Evolutionary conservation across 2,329 filamentous ascomycete genomes (phyloP).

Genomic region (Pseudogymnoascus sp.): DNA sequence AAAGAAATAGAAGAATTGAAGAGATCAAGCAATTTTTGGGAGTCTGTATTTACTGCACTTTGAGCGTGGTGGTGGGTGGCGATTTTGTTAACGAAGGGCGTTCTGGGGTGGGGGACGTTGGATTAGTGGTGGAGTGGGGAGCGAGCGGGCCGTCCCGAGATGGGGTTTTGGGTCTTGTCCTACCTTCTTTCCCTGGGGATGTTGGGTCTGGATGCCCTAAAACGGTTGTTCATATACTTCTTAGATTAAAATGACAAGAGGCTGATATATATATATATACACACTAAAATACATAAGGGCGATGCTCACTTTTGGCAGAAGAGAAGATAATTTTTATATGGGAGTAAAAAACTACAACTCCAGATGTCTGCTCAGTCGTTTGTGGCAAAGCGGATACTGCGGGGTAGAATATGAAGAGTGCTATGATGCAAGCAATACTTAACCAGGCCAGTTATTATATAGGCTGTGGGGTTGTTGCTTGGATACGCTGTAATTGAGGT

Average conservation of each 20-base stretch:
- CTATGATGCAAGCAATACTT: not conserved
- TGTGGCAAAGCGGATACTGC: not conserved
- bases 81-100: not conserved
- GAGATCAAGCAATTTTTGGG: not conserved
- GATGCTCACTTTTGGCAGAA: not conserved
- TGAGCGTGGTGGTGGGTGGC: not conserved
- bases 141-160: not conserved
- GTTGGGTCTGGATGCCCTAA: not conserved
- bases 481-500: not conserved
- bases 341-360: not conserved
- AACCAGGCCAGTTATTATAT: not conserved
- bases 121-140: not conserved
- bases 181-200: too few species aligned
- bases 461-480: not conserved
- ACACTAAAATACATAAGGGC: not conserved
- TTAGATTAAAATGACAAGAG: not conserved
- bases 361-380: not conserved
- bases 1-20: not conserved
- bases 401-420: not conserved
- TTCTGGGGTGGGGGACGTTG: not conserved
- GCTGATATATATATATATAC: not conserved
- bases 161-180: not conserved
- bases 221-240: too few species aligned
- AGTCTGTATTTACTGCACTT: not conserved
- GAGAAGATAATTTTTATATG: too few species aligned